Conservation (phyloP, 352 stramenopile genomes). For the Phytophthora chlamydospora region DNA sequence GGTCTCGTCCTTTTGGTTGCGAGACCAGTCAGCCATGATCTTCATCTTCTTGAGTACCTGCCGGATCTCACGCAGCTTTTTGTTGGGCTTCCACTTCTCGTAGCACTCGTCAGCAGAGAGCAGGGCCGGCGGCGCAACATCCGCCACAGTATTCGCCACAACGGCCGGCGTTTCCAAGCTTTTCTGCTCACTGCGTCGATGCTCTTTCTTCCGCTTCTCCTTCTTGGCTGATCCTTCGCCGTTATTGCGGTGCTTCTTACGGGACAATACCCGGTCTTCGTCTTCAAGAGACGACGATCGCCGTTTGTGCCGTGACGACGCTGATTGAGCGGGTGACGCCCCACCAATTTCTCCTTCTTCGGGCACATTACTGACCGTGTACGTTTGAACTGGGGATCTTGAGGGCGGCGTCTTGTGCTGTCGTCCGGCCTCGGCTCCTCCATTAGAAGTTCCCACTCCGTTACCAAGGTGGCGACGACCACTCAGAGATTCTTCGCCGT, state of each 20-base stretch:
- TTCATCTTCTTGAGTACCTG: constrained; percentile 90
- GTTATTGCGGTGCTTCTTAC: constrained; percentile 44
- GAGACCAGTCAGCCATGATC: constrained; percentile 83
- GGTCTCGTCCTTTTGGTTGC: constrained; percentile 81
- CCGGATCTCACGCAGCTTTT: constrained; percentile 74
- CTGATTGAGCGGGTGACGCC: constrained; percentile 33
- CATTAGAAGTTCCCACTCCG: constrained; percentile 23
- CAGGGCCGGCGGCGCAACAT: constrained; percentile 22
- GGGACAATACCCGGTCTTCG: constrained; percentile 24
- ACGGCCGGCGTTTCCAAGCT: constrained; percentile 4
- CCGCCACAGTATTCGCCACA: constrained; percentile 22
- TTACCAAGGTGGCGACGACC: constrained; percentile 24
- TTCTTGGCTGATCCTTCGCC: constrained; percentile 45
- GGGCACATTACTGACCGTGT: constrained; percentile 36
- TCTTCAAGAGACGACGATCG: constrained; percentile 42
- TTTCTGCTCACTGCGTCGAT: constrained; percentile 19
- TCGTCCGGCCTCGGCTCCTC: constrained; percentile 26
- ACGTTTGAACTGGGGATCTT: constrained; percentile 25
- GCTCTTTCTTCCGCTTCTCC: constrained; percentile 41
- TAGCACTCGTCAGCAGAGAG: constrained; percentile 59
- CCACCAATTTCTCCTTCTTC: constrained; percentile 64
- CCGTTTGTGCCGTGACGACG: constrained; percentile 43
- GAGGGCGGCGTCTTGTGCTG: constrained; percentile 42
- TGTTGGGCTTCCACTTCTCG: constrained; percentile 85
- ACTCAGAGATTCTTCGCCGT: constrained; percentile 23